Evolutionary conservation across 345 rosid genomes (phyloP), one percentile per base, ranked within the genome.

Genomic region (Psidium friedrichsthalianum): DNA sequence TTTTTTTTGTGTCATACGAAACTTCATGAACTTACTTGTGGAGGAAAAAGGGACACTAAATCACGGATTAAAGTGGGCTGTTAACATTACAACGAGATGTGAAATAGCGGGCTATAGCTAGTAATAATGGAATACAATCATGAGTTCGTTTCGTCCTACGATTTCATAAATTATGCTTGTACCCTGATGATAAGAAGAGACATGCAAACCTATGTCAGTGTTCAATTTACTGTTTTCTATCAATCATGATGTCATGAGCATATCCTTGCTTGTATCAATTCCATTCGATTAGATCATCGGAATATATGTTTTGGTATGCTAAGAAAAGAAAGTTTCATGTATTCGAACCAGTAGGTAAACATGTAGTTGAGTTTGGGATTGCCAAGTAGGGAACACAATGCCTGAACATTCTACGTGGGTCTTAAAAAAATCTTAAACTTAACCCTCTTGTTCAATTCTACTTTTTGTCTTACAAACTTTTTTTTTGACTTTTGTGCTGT

Each of bases 201-300:
- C 10, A 32, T n/a, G n/a, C n/a, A n/a, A n/a, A n/a, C n/a, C n/a
- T n/a, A n/a, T 8, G 24, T 20, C 6, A 2, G 1, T 1, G 24
- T 12, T 69, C 12, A 32, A 16, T 40, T 32, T 16, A 18, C 78
- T 21, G 8, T 32, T 69, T 69, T 18, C 32, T 18, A 69, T 69
- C 9, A 32, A 32, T 18, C 78, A 69, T 32, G 25, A 69, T 8
- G 15, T 8, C 47, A 16, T 69, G 4, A 8, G 22, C 24, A 36
- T 36, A n/a, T 36, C 47, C 22, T 32, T 53, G 6, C 55, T 69
- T 56, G 32, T 69, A 69, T 69, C 47, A 69, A 69, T 36, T 21
- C 22, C 78, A 32, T 18, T 36, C 6, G 27, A 61, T 29, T 27
- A 61, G 3, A 61, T 27, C 8, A 61, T 27, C 8, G 21, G 6